Base-by-base conservation (phyloP, 306 rosid genomes). In the Lablab purpureus region DNA sequence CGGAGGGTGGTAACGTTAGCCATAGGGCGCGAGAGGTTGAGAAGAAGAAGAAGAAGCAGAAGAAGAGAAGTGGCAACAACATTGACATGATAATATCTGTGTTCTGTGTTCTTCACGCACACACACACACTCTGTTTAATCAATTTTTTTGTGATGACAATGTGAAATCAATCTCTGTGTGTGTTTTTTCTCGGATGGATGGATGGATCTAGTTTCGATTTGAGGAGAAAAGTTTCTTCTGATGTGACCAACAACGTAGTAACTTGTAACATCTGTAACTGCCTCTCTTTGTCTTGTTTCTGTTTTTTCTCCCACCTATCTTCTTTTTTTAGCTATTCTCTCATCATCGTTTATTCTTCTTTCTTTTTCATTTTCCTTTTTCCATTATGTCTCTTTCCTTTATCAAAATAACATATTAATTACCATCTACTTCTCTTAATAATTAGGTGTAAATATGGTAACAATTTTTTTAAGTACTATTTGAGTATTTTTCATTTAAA, bases 1-100 rank as follows among this genome's bases (percentile, higher is more conserved):
- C 89, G 6, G 86, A 10, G 11, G 86, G 0, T 2, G 98, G 98
- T 12, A 95, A 10, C 19, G 83, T 87, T 70, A 90, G 17, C 94
- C 92, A 88, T 27, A 90, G 51, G 41, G 92, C 89, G 9, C 46
- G 59, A 51, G 49, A 67, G 17, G 68, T 69, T 22, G 82, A 76
- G 71, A 83, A 49, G 60, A 87, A 67, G 54, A 75, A 3, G 30
- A 76, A 10, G 13, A 81, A 2, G 17, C 80, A 7, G 15, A 82
- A 22, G 19, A 67, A 46, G 80, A 32, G 3, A 15, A 59, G 2
- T 64, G 67, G 1, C 51, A 63, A 76, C 71, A 80, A 34, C 51
- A 41, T 67, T 10, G 4, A 83, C 77, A 56, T 22, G 0, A 27
- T 18, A 25, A 84, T 81, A 47, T 77, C 2, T 69, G 6, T 70